Conservation (phyloP, 2,329 filamentous ascomycete genomes). For the Pseudogymnoascus sp. region DNA sequence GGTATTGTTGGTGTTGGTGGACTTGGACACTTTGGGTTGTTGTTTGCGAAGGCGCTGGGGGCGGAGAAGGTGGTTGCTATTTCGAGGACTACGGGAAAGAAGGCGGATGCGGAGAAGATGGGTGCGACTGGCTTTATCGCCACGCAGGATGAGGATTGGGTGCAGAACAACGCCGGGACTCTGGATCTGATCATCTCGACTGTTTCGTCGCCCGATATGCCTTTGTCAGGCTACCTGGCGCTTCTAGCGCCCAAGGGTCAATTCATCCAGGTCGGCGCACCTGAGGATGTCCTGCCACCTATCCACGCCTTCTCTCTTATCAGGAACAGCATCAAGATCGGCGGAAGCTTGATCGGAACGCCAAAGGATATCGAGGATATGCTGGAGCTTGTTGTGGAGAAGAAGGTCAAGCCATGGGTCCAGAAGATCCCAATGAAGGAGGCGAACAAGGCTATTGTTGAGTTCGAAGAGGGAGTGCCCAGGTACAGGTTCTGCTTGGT, state of each 20-base stretch:
- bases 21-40: slow-evolving; percentile 62
- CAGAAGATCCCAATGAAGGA: slow-evolving; percentile 44
- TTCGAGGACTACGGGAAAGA: slow-evolving; percentile 49
- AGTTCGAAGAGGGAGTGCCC: slow-evolving; percentile 46
- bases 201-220: slow-evolving; percentile 48
- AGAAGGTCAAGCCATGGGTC: slow-evolving; percentile 49
- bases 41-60: slow-evolving; percentile 60
- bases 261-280: slow-evolving; percentile 51
- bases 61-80: slow-evolving; percentile 56
- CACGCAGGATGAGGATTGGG: slow-evolving; percentile 48
- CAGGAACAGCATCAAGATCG: not conserved
- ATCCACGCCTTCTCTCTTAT: not conserved
- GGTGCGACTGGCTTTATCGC: slow-evolving; percentile 46
- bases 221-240: slow-evolving; percentile 48
- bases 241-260: slow-evolving; percentile 49
- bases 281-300: slow-evolving; percentile 8
- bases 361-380: slow-evolving; percentile 50
- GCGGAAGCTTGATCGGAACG: slow-evolving; percentile 6
- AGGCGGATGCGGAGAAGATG: slow-evolving; percentile 47
- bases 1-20: slow-evolving; percentile 65
- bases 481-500: slow-evolving; percentile 38
- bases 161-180: slow-evolving; percentile 38
- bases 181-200: slow-evolving; percentile 52
- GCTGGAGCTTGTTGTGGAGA: slow-evolving; percentile 47
- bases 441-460: slow-evolving; percentile 45